Base-by-base conservation (phyloP, 176 grass and related monocot species). In the Oryza coarctata region DNA sequence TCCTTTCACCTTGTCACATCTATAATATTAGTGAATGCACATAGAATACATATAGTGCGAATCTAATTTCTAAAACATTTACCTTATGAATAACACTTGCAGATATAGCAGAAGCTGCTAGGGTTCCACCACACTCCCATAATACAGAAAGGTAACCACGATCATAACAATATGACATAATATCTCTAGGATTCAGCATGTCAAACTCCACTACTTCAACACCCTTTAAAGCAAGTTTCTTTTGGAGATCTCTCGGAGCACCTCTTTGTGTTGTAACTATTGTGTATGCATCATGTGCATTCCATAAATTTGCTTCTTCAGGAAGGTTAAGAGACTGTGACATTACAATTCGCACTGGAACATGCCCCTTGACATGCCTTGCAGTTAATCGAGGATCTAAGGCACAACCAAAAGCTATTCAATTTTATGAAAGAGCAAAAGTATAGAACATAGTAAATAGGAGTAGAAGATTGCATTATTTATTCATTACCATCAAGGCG, bases 201-300 rank as follows among this genome's bases (percentile, higher is more conserved):
- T 95, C 95, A 89, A 98, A 94, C 39, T 98, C 95, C 64, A 98
- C 92, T 82, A 98, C 95, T 87, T 98, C 95, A 65, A 95, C 95
- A 52, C 92, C 95, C 79, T 93, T 98, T 75, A 34, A 78, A 66
- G 95, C 86, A 88, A 98, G 92, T 65, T 93, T 93, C 85, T 90
- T 95, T 74, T 98, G 95, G 60, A 95, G 63, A 88, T 98, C 90
- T 84, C 86, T 94, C 40, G 64, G 79, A 79, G 95, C 92, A 86
- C 95, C 95, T 65, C 95, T 89, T 79, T 98, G 95, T 64, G 95
- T 98, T 32, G 82, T 87, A 15, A 98, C 90, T 85, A 98, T 95
- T 45, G 95, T 98, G 36, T 95, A 98, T 30, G 95, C 95, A 65
- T 98, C 95, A 70, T 74, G 63, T 63, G 93, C 85, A 43, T 98